A percentile compares a stretch with the other conserved stretches of the same genome.
These are phyloP conservation scores for Auriscalpium microsporum DNA, from an alignment of 768 basidiomycete species.

Conservation along the genomic window DNA sequence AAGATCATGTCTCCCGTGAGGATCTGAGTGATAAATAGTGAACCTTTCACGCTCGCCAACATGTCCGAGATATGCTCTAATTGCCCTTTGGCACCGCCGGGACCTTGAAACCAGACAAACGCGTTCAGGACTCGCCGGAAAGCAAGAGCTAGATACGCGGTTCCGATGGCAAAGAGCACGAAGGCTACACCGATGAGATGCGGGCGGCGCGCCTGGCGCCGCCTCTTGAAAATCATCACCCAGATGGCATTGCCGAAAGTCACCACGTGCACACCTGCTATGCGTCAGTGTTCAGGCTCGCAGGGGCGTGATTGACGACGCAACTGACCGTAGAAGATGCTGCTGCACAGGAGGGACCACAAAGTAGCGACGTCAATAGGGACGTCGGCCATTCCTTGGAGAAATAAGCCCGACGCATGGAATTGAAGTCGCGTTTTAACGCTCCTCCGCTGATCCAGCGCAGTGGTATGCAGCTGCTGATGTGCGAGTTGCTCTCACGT, in stretches of 20 bases:
- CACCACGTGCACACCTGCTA: neutral
- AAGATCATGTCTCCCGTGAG: conserved; percentile 36
- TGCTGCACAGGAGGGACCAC: no score
- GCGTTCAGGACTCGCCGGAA: conserved; percentile 34
- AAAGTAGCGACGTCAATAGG: no score
- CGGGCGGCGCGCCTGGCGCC: neutral
- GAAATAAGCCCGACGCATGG: no score
- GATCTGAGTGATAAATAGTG: conserved; percentile 32
- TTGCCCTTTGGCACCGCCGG: conserved; percentile 22
- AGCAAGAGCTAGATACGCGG: conserved; percentile 32
- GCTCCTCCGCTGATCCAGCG: no score
- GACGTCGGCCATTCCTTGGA: no score
- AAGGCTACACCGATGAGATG: conserved; percentile 29
- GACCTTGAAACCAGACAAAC: conserved; percentile 26
- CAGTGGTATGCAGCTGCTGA: no score
- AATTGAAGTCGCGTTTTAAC: no score
- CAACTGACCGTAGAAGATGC: no score
- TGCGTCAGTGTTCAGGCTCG: neutral
- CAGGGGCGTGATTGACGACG: no score
- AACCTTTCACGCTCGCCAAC: conserved; percentile 37
- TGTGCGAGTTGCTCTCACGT: no score
- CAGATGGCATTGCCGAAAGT: neutral
- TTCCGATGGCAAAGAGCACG: conserved; percentile 32
- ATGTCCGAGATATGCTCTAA: conserved; percentile 30
- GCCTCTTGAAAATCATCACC: neutral